phyloP scores from a whole-genome alignment of 139 green algal genomes.

The Micractinium conductrix region DNA sequence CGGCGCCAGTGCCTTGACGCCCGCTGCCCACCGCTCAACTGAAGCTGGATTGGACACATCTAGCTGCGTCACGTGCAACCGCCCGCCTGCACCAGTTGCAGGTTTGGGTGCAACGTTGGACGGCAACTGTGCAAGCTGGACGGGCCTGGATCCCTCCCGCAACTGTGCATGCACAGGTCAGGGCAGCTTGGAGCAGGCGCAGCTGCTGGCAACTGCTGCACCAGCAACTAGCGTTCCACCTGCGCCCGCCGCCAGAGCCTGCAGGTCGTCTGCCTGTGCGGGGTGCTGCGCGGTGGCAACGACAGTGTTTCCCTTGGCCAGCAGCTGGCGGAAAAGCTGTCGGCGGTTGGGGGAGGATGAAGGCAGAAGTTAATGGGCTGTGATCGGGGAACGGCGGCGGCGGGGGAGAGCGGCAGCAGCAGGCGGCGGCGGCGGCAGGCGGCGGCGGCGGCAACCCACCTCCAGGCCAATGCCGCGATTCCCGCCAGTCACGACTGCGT shows the following conservation, averaged over 20 bases:
- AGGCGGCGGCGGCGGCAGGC: too few relatives aligned
- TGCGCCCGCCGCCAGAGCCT: constrained; percentile 6
- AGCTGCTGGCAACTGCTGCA: too few relatives aligned
- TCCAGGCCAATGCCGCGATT: constrained; percentile 42
- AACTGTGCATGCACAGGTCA: too few relatives aligned
- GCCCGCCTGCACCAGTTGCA: too few relatives aligned
- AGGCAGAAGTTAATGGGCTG: background rate
- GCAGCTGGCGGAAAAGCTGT: constrained; percentile 55
- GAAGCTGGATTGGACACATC: constrained; percentile 34
- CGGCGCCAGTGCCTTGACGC: background rate
- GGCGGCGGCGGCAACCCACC: too few relatives aligned
- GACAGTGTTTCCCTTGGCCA: constrained; percentile 53
- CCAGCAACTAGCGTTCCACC: too few relatives aligned
- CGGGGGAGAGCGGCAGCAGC: background rate
- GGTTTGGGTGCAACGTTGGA: too few relatives aligned
- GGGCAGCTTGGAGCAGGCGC: too few relatives aligned
- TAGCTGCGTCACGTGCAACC: constrained; percentile 20
- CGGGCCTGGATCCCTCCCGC: too few relatives aligned
- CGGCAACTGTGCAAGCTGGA: too few relatives aligned
- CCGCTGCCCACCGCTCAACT: constrained; percentile 23
- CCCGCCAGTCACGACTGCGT: constrained; percentile 25
- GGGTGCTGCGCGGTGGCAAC: constrained; percentile 49
- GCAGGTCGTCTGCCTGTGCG: background rate
- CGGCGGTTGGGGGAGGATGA: background rate
- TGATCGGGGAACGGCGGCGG: background rate